phyloP scores from a whole-genome alignment of 257 asterid genomes.

The Penstemon eatonii region DNA sequence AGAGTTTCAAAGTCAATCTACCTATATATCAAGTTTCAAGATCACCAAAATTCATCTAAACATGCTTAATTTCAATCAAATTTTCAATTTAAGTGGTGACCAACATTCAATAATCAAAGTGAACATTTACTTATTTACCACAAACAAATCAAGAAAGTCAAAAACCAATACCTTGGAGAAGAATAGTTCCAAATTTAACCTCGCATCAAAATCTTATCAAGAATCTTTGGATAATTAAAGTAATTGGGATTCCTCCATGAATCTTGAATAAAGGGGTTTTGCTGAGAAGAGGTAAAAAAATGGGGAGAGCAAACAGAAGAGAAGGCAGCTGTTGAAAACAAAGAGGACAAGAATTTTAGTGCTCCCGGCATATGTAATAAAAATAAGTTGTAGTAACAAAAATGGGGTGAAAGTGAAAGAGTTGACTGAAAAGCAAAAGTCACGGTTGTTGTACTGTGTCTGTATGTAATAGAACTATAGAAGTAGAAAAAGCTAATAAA shows the following conservation, averaged over 20 bases:
- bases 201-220: constrained; percentile 18
- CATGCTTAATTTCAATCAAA: constrained; percentile 1
- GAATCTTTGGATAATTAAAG: constrained; percentile 5
- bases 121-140: not conserved
- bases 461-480: no score
- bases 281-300: constrained; percentile 32
- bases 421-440: constrained; percentile 42
- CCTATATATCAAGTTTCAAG: not conserved
- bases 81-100: constrained; percentile 8
- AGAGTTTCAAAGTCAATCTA: constrained; percentile 21
- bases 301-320: constrained; percentile 13
- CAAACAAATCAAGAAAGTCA: not conserved
- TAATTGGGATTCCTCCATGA: constrained; percentile 35
- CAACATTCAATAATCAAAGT: constrained; percentile 4
- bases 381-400: not conserved
- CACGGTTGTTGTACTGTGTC: constrained; percentile 20
- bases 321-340: constrained; percentile 30
- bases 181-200: constrained; percentile 23
- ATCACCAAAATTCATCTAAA: constrained; percentile 9
- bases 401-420: constrained; percentile 26
- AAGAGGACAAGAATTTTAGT: constrained; percentile 19
- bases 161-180: constrained; percentile 1
- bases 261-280: constrained; percentile 33
- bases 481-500: no score
- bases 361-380: not conserved